These are phyloP conservation scores for Scheffersomyces amazonensis DNA, from an alignment of 805 yeast species.

Conservation along the genomic window DNA sequence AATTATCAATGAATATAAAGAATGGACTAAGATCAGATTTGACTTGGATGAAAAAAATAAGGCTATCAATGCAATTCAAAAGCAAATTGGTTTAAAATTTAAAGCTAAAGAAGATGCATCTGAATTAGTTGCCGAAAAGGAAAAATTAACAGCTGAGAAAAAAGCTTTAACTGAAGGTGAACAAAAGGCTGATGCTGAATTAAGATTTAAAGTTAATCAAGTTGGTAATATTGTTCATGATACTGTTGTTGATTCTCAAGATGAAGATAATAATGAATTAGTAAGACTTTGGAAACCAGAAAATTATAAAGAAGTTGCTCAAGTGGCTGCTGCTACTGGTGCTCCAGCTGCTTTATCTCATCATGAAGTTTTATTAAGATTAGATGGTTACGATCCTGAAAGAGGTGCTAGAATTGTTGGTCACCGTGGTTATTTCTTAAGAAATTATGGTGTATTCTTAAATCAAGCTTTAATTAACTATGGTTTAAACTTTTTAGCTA, in stretches of 20 bases:
- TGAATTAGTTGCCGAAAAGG: constrained; percentile 80
- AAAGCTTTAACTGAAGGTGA: constrained; percentile 63
- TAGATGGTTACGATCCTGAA: constrained; percentile 98
- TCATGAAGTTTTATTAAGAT: constrained; percentile 89
- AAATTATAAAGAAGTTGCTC: constrained; percentile 55
- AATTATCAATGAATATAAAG: constrained; percentile 85
- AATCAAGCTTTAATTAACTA: constrained; percentile 98
- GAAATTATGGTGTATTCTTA: constrained; percentile 93
- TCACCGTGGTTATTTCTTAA: constrained; percentile 96
- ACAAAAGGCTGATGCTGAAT: constrained; percentile 71
- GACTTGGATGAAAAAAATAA: constrained; percentile 90
- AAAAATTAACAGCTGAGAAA: constrained; percentile 67
- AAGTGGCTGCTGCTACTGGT: constrained; percentile 74
- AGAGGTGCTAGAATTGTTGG: constrained; percentile 97
- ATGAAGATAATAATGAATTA: constrained; percentile 88
- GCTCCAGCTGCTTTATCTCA: constrained; percentile 81
- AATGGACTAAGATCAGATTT: constrained; percentile 81
- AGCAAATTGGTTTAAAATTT: constrained; percentile 87
- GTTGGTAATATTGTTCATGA: constrained; percentile 95
- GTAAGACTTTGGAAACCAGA: constrained; percentile 88
- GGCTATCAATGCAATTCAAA: constrained; percentile 83
- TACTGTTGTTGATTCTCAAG: constrained; percentile 79
- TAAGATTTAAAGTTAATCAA: constrained; percentile 78
- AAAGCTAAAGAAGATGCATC: constrained; percentile 94
- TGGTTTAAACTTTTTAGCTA: constrained; percentile 80